Percentiles rank a stretch among this genome's conserved stretches.
These are phyloP conservation scores for Russula virescens DNA, from an alignment of 768 basidiomycete species.

Conservation along the genomic window DNA sequence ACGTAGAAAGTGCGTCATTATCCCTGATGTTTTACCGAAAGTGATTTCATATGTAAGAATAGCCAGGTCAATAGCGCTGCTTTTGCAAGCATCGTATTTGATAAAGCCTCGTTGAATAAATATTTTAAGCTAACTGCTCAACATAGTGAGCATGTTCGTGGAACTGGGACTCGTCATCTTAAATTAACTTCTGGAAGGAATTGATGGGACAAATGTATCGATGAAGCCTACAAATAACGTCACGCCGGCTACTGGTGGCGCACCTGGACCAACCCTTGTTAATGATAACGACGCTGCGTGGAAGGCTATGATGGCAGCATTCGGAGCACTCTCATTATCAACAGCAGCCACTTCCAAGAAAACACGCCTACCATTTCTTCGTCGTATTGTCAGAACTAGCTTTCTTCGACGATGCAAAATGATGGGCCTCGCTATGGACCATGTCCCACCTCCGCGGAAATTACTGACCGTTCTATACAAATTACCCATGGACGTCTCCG, in stretches of 20 bases:
- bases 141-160: not conserved
- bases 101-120: not conserved
- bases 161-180: not conserved
- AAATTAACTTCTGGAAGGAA: not conserved
- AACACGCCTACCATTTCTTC: constrained; percentile 49
- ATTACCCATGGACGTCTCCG: constrained; percentile 18
- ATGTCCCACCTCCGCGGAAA: constrained; percentile 23
- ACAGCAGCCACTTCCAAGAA: constrained; percentile 6
- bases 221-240: not conserved
- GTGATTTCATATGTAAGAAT: not conserved
- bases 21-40: not conserved
- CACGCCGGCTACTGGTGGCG: not conserved
- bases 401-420: constrained; percentile 42
- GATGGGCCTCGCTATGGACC: constrained; percentile 33
- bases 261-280: not conserved
- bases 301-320: constrained; percentile 10
- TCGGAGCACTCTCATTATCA: constrained; percentile 16
- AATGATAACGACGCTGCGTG: not conserved
- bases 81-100: constrained; percentile 12
- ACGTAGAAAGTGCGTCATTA: constrained; percentile 8
- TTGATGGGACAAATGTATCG: not conserved
- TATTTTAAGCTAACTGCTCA: not conserved
- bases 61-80: constrained; percentile 9
- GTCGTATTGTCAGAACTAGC: constrained; percentile 44
- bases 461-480: constrained; percentile 28